Base-by-base conservation (phyloP, 805 yeast species). In the Candida maris region DNA sequence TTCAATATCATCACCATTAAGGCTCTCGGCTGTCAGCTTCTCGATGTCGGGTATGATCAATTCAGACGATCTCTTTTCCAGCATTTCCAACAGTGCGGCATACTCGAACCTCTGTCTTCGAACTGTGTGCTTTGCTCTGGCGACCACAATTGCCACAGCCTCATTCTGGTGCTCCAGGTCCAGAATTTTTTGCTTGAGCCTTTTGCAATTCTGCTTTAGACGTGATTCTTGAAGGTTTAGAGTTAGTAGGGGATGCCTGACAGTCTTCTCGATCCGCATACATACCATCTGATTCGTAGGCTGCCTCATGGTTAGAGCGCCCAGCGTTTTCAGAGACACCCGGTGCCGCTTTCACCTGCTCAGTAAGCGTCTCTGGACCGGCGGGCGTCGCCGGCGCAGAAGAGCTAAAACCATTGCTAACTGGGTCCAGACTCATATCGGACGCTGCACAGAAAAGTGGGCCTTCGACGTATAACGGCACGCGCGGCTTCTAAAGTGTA, bases 71-170 rank as follows among this genome's bases (percentile, higher is more conserved):
- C 77, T 67, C 6, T 68, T 68, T 49, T 89, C 97, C 27, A 93
- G 70, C 42, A 85, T 71, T 56, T 91, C 96, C 29, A 89, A 63
- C 20, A 93, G 64, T 9, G 91, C 65, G 2, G 89, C 75, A 52
- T 93, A 83, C 55, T 93, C 97, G 30, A 88, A 70, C 39, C 95
- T 75, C 30, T 86, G 67, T 45, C 97, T 67, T 48, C 86, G 77
- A 23, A 89, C 79, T 6, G 88, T 76, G 19, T 77, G 71, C 45
- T 85, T 77, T 9, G 94, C 80, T 49, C 96, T 75, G 12, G 81
- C 74, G 22, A 93, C 77, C 2, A 93, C 85, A 20, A 87, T 62
- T 1, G 88, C 73, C 36, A 87, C 76, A 6, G 78, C 64, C 54
- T 85, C 93, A 58, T 88, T 91, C 51, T 78, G 77, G 35, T 76